phyloP scores from a whole-genome alignment of 1,139 yeast genomes.

The Lodderomyces margitis region DNA sequence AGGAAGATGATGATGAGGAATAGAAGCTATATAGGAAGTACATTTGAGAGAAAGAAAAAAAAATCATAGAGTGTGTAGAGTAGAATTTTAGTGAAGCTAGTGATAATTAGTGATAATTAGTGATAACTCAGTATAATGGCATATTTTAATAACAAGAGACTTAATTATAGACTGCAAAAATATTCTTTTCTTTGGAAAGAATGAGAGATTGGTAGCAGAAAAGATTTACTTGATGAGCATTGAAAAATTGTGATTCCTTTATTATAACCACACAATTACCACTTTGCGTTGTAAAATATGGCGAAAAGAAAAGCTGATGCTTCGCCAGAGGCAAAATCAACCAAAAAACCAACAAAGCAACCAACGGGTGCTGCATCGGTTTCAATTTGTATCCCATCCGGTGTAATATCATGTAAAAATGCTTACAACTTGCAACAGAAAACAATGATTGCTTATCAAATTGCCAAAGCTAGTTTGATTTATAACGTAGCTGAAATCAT shows the following conservation, averaged over 20 bases:
- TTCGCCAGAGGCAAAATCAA: slow-evolving; percentile 15
- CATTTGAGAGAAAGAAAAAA: slow-evolving; percentile 1
- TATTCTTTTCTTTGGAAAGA: not conserved
- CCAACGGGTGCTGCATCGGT: slow-evolving; percentile 5
- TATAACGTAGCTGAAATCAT: slow-evolving; percentile 74
- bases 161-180: not conserved
- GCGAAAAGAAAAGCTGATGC: slow-evolving; percentile 30
- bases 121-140: not conserved
- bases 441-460: slow-evolving; percentile 70
- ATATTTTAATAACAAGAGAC: not conserved
- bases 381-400: slow-evolving; percentile 66
- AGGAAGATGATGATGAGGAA: slow-evolving; percentile 18
- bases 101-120: not conserved
- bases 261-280: not conserved
- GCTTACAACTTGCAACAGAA: slow-evolving; percentile 70
- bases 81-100: not conserved
- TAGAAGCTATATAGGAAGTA: slow-evolving; percentile 2
- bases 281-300: slow-evolving; percentile 16
- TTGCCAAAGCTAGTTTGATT: slow-evolving; percentile 71
- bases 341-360: slow-evolving; percentile 33
- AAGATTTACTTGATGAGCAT: not conserved
- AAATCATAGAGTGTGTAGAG: not conserved
- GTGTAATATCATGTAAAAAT: slow-evolving; percentile 48
- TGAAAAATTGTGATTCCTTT: not conserved
- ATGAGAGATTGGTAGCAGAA: not conserved